A percentile compares a stretch with the other conserved stretches of the same genome.
Evolutionary conservation across 495 filamentous ascomycete genomes (phyloP).

Genomic region (Penicillium crystallinum): DNA sequence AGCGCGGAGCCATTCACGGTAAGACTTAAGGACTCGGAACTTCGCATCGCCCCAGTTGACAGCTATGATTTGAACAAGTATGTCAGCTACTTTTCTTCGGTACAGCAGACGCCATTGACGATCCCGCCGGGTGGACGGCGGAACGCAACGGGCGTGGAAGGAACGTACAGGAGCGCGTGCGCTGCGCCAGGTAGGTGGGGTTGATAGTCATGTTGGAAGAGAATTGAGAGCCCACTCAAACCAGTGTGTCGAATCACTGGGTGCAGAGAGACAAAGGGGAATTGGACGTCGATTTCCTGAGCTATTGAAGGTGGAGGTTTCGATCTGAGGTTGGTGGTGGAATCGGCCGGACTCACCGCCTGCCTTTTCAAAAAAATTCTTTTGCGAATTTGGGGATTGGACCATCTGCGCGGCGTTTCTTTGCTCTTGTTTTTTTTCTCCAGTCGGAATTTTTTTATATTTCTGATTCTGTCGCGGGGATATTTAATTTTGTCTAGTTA

Average conservation of each 20-base stretch:
- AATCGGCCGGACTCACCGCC: conserved; percentile 33
- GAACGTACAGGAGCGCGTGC: conserved; percentile 81
- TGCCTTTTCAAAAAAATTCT: conserved; percentile 42
- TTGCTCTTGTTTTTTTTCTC: conserved; percentile 9
- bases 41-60: conserved; percentile 82
- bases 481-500: not conserved
- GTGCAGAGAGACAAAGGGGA: conserved; percentile 11
- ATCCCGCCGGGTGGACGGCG: conserved; percentile 11
- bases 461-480: not conserved
- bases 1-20: conserved; percentile 89
- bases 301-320: conserved; percentile 30
- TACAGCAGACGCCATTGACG: conserved; percentile 11
- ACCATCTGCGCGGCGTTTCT: conserved; percentile 3
- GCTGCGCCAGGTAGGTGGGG: conserved; percentile 86
- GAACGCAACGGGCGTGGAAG: conserved; percentile 17
- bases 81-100: not conserved
- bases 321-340: conserved; percentile 19
- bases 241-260: conserved; percentile 21
- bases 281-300: conserved; percentile 17
- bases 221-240: conserved; percentile 11
- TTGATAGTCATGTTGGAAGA: conserved; percentile 65
- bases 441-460: conserved; percentile 3
- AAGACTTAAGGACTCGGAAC: conserved; percentile 72
- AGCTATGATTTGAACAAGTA: conserved; percentile 46
- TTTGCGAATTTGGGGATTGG: conserved; percentile 13